Conservation (phyloP, 1,139 yeast genomes). For the Blastobotrys aristatus region DNA sequence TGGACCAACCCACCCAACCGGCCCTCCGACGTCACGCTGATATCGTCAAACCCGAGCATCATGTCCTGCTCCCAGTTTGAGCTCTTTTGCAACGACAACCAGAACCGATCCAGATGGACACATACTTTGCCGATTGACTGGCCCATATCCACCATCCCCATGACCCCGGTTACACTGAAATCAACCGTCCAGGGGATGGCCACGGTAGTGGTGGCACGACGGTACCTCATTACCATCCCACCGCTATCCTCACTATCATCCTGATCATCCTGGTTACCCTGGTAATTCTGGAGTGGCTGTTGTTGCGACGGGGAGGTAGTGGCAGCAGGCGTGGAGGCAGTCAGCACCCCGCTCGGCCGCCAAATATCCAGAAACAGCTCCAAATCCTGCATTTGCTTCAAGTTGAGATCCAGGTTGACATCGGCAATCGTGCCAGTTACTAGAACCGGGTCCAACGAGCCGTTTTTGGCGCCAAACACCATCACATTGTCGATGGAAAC, state of each 20-base stretch:
- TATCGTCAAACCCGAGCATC: slow-evolving; percentile 51
- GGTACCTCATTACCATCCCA: slow-evolving; percentile 46
- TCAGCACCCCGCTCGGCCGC: slow-evolving; percentile 44
- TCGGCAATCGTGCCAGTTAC: slow-evolving; percentile 53
- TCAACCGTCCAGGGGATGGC: slow-evolving; percentile 76
- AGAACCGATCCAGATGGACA: slow-evolving; percentile 51
- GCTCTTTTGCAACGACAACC: slow-evolving; percentile 67
- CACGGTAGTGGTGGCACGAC: slow-evolving; percentile 56
- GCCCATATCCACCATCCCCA: slow-evolving; percentile 68
- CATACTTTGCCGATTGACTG: slow-evolving; percentile 69
- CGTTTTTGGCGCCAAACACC: slow-evolving; percentile 33
- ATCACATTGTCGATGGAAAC: slow-evolving; percentile 51
- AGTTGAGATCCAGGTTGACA: slow-evolving; percentile 60
- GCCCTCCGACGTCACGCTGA: slow-evolving; percentile 60
- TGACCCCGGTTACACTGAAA: slow-evolving; percentile 48
- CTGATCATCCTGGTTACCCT: not conserved
- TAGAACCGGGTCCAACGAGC: slow-evolving; percentile 24
- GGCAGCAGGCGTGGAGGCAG: not conserved
- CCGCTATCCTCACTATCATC: slow-evolving; percentile 11
- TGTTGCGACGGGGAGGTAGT: not conserved
- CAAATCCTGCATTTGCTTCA: slow-evolving; percentile 83
- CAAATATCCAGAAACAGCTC: slow-evolving; percentile 82
- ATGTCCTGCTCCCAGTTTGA: slow-evolving; percentile 70
- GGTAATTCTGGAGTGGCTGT: not conserved
- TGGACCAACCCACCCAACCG: slow-evolving; percentile 69